Percentiles rank a stretch among this genome's conserved stretches.
These are phyloP conservation scores for Auriculariales sp. DNA, from an alignment of 768 basidiomycete genomes.

Conservation along the genomic window DNA sequence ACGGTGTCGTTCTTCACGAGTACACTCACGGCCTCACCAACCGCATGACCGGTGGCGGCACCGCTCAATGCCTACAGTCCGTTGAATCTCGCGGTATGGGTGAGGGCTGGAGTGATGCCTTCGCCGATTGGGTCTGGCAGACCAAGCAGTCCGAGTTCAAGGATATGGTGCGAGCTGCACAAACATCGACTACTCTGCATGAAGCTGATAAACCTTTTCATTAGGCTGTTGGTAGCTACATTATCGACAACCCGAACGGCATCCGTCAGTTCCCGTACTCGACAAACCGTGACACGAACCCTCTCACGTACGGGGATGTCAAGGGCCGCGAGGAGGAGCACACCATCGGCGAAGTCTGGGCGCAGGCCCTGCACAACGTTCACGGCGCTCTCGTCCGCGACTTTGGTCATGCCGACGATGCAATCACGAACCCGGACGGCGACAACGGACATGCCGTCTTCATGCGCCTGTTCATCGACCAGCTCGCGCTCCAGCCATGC, in stretches of 20 bases:
- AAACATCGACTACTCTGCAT: too few relatives aligned
- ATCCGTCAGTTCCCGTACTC: slow-evolving; percentile 40
- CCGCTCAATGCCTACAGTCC: slow-evolving; percentile 45
- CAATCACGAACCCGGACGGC: slow-evolving; percentile 25
- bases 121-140: not conserved
- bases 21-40: slow-evolving; percentile 29
- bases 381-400: slow-evolving; percentile 15
- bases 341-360: slow-evolving; percentile 28
- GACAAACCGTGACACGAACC: slow-evolving; percentile 19
- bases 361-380: slow-evolving; percentile 25
- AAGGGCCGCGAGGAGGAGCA: slow-evolving; percentile 28
- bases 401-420: slow-evolving; percentile 17
- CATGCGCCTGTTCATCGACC: slow-evolving; percentile 36
- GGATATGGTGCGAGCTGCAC: too few relatives aligned
- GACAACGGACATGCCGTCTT: slow-evolving; percentile 35
- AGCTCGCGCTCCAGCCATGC: slow-evolving; percentile 31
- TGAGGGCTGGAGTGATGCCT: slow-evolving; percentile 40
- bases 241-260: slow-evolving; percentile 32
- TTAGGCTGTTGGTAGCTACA: slow-evolving; percentile 18
- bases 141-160: not conserved
- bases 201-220: too few relatives aligned
- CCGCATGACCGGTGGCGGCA: slow-evolving; percentile 37
- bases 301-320: slow-evolving; percentile 27
- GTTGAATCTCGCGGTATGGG: slow-evolving; percentile 53
- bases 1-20: slow-evolving; percentile 26